phyloP scores from a whole-genome alignment of 108 stramenopile species.

The Discostella pseudostelligera region DNA sequence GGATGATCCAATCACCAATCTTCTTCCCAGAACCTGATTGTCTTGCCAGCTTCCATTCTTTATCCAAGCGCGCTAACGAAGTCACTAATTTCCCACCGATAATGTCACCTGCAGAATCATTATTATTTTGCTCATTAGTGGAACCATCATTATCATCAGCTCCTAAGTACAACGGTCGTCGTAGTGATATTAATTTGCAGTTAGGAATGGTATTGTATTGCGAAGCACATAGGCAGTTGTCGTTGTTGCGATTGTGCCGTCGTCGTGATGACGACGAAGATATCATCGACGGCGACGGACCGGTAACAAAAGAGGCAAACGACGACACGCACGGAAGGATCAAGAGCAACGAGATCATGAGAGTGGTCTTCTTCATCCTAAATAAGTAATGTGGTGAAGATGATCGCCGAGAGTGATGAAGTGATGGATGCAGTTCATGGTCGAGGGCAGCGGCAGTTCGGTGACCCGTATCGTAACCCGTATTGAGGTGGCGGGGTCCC shows the following conservation, averaged over 20 bases:
- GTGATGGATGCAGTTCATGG: too few relatives aligned
- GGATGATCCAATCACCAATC: conserved; percentile 64
- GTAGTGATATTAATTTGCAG: neutral
- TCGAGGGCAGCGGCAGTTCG: too few relatives aligned
- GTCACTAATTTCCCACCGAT: conserved; percentile 37
- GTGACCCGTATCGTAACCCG: too few relatives aligned
- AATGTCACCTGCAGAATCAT: conserved; percentile 16
- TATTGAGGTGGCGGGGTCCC: too few relatives aligned
- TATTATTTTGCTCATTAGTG: conserved; percentile 2
- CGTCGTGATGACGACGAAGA: conserved; percentile 1
- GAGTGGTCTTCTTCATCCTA: neutral
- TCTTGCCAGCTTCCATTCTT: conserved; percentile 63
- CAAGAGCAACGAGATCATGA: neutral
- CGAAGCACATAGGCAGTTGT: too few relatives aligned
- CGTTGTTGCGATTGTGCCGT: neutral
- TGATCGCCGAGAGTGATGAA: too few relatives aligned
- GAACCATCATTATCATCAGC: neutral
- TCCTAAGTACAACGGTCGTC: neutral
- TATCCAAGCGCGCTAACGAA: conserved; percentile 62
- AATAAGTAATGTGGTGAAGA: too few relatives aligned
- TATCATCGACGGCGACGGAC: neutral
- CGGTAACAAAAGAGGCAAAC: neutral
- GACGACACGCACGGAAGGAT: neutral
- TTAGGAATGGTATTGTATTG: too few relatives aligned
- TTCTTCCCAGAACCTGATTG: conserved; percentile 31